phyloP scores from a whole-genome alignment of 2,329 filamentous ascomycete species.

The Epichloe brachyelytri region DNA sequence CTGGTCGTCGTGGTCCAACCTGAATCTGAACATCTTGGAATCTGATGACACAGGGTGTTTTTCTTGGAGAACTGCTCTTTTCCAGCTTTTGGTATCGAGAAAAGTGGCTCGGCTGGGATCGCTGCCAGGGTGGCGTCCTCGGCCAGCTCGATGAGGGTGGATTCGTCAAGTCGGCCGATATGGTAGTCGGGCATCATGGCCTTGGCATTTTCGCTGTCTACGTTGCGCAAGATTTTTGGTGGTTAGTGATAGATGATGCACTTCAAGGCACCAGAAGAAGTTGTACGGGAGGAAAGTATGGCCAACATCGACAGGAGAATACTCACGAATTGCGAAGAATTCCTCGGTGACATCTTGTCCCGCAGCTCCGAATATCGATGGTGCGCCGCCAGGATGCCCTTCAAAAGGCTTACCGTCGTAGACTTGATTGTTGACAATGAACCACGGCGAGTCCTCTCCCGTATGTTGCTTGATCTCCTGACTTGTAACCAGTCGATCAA shows the following conservation, averaged over 20 bases:
- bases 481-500: conserved; percentile 51
- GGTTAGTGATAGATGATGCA: no score
- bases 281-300: background rate
- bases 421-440: conserved; percentile 76
- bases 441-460: conserved; percentile 60
- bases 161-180: conserved; percentile 60
- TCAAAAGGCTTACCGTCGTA: conserved; percentile 77
- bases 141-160: conserved; percentile 39
- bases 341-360: conserved; percentile 75
- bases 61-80: conserved; percentile 52
- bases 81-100: conserved; percentile 60
- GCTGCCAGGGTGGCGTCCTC: conserved; percentile 21
- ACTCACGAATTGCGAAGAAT: conserved; percentile 81
- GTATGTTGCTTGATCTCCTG: conserved; percentile 61
- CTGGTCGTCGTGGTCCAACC: conserved; percentile 59
- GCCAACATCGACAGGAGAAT: background rate
- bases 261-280: no score
- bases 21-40: conserved; percentile 70
- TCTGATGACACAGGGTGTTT: conserved; percentile 65
- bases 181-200: conserved; percentile 80
- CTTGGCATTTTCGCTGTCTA: conserved; percentile 86
- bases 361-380: conserved; percentile 73
- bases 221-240: background rate
- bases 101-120: conserved; percentile 45
- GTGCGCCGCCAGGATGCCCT: conserved; percentile 73